Evolutionary conservation across 352 stramenopile genomes (phyloP).

Genomic region (Phytophthora chlamydospora): DNA sequence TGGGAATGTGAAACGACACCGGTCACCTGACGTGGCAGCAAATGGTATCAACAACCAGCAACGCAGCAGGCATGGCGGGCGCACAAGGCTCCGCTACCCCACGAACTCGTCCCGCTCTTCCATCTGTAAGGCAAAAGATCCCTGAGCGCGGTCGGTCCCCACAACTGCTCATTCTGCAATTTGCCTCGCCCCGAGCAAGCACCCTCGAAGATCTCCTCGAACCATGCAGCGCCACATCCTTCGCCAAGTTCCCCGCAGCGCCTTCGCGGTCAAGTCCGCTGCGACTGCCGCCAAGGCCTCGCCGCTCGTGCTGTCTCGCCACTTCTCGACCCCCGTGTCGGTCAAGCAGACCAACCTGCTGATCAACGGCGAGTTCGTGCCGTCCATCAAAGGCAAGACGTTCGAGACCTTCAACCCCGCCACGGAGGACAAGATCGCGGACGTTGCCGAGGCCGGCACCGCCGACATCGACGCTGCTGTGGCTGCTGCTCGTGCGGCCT

Average conservation of each 20-base stretch:
- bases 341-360: conserved; percentile 78
- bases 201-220: not conserved
- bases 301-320: conserved; percentile 23
- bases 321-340: conserved; percentile 40
- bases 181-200: conserved; percentile 1
- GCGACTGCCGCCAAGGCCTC: conserved; percentile 30
- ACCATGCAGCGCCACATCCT: conserved; percentile 51
- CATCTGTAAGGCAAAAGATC: not conserved
- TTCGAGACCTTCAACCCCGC: conserved; percentile 82
- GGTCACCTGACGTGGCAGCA: too few species aligned
- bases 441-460: conserved; percentile 55
- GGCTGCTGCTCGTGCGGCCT: conserved; percentile 58
- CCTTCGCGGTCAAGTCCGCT: conserved; percentile 6
- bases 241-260: conserved; percentile 31
- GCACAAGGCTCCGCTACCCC: conserved; percentile 1
- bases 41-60: conserved; percentile 8
- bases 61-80: too few species aligned
- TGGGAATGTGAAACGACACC: too few species aligned
- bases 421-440: conserved; percentile 73
- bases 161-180: conserved; percentile 19
- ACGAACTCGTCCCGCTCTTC: too few species aligned
- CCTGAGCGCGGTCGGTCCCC: not conserved
- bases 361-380: conserved; percentile 87
- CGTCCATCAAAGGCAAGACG: conserved; percentile 55
- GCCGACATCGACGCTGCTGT: conserved; percentile 76